Evolutionary conservation across 2,329 filamentous ascomycete species (phyloP).

Genomic region (Didymella arachidicola): DNA sequence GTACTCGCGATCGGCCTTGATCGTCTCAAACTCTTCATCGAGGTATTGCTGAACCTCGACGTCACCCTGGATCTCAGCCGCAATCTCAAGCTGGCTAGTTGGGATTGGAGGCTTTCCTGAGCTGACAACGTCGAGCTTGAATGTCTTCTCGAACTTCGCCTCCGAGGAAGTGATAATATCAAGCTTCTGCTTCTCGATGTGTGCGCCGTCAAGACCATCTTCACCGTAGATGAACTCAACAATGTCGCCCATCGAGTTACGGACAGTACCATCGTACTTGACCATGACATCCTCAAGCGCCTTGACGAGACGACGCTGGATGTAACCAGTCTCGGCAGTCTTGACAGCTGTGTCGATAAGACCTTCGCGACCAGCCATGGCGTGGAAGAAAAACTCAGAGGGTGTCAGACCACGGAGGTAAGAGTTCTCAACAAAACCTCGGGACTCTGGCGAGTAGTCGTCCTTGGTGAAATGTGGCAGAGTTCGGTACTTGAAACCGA

Average conservation of each 20-base stretch:
- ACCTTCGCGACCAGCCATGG: slow-evolving; percentile 99
- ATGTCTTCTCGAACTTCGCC: slow-evolving; percentile 78
- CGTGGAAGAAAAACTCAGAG: slow-evolving; percentile 98
- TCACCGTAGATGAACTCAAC: slow-evolving; percentile 98
- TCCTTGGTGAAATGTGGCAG: slow-evolving; percentile 99
- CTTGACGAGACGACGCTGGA: slow-evolving; percentile 97
- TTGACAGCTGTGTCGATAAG: slow-evolving; percentile 99
- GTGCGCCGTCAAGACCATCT: slow-evolving; percentile 90
- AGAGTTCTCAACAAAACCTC: slow-evolving; percentile 98
- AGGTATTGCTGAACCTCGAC: slow-evolving; percentile 85
- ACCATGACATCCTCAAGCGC: slow-evolving; percentile 97
- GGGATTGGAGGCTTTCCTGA: slow-evolving; percentile 69
- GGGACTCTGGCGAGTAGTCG: slow-evolving; percentile 95
- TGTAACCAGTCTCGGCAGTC: slow-evolving; percentile 98
- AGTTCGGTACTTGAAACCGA: slow-evolving; percentile 98
- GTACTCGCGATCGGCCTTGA: slow-evolving; percentile 76
- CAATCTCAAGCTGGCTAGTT: slow-evolving; percentile 80
- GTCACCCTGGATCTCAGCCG: slow-evolving; percentile 85
- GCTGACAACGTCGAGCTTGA: slow-evolving; percentile 86
- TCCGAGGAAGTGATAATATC: slow-evolving; percentile 85
- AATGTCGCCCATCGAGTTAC: slow-evolving; percentile 95
- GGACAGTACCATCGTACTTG: slow-evolving; percentile 95
- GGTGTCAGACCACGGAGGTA: slow-evolving; percentile 95
- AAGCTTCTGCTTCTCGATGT: slow-evolving; percentile 91
- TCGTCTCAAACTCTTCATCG: slow-evolving; percentile 85